Percentiles rank a stretch among this genome's conserved stretches.
Evolutionary conservation across 2,329 filamentous ascomycete genomes (phyloP).

Genomic region (Emmonsia crescens): DNA sequence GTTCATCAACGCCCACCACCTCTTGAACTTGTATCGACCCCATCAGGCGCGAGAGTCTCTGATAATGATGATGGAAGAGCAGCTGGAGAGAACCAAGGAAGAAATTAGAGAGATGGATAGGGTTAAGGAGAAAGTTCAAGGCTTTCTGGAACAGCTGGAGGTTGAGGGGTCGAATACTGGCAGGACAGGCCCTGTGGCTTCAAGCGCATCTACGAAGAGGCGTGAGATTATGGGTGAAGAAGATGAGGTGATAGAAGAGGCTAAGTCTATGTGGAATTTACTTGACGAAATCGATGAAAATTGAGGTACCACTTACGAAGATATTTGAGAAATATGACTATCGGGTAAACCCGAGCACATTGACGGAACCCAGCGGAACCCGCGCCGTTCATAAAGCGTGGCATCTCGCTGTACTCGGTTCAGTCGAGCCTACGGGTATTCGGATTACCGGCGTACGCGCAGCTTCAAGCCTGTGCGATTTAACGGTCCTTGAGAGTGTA

Average conservation of each 20-base stretch:
- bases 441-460: not conserved
- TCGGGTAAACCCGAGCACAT: not conserved
- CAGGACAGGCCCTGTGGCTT: not conserved
- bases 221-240: conserved; percentile 7
- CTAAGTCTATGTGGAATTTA: conserved; percentile 29
- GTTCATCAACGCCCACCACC: conserved; percentile 82
- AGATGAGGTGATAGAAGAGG: conserved; percentile 19
- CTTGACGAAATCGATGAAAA: conserved; percentile 24
- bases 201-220: not conserved
- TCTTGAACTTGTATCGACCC: conserved; percentile 87
- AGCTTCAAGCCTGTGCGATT: not conserved
- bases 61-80: conserved; percentile 78
- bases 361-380: not conserved
- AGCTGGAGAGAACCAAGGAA: conserved; percentile 58
- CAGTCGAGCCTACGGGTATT: not conserved
- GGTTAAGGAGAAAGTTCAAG: conserved; percentile 57
- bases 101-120: conserved; percentile 71
- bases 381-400: not conserved
- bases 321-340: not conserved
- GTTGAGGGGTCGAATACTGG: conserved; percentile 17
- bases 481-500: not conserved
- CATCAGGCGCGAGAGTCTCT: conserved; percentile 85
- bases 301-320: not conserved
- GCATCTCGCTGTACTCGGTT: not conserved
- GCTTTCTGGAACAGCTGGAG: conserved; percentile 26